Conservation (phyloP, 495 filamentous ascomycete species). For the Xylaria sp. region DNA sequence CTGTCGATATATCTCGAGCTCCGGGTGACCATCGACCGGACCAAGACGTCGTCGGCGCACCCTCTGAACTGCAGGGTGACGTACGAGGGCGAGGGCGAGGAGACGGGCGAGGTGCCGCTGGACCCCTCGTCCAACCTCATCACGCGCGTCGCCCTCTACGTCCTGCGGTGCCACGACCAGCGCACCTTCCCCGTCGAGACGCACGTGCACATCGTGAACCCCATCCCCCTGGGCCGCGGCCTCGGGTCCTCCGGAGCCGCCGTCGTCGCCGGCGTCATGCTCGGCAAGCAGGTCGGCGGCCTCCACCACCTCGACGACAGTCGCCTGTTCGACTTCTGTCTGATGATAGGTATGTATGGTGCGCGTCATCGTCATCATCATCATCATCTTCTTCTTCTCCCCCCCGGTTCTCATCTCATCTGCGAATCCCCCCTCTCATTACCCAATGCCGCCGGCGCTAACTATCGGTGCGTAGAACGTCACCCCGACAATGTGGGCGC, state of each 20-base stretch:
- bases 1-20: slow-evolving; percentile 90
- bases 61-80: slow-evolving; percentile 87
- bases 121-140: slow-evolving; percentile 85
- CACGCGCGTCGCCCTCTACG: slow-evolving; percentile 88
- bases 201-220: slow-evolving; percentile 90
- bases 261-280: slow-evolving; percentile 89
- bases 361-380: no score
- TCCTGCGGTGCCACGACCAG: slow-evolving; percentile 87
- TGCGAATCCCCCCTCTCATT: no score
- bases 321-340: slow-evolving; percentile 88
- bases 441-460: slow-evolving; percentile 21
- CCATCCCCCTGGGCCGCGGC: slow-evolving; percentile 88
- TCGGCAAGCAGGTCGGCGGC: slow-evolving; percentile 87
- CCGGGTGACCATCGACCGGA: slow-evolving; percentile 70
- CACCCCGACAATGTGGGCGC: slow-evolving; percentile 98
- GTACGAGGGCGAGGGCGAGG: slow-evolving; percentile 84
- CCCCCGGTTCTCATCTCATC: not conserved
- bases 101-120: slow-evolving; percentile 73
- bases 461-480: slow-evolving; percentile 63
- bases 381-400: no score
- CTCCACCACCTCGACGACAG: slow-evolving; percentile 78
- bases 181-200: slow-evolving; percentile 82
- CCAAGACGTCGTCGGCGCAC: slow-evolving; percentile 56
- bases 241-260: slow-evolving; percentile 92
- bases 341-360: slow-evolving; percentile 89